phyloP scores from a whole-genome alignment of 2,329 filamentous ascomycete genomes.

The Ophiostoma perfectum region DNA sequence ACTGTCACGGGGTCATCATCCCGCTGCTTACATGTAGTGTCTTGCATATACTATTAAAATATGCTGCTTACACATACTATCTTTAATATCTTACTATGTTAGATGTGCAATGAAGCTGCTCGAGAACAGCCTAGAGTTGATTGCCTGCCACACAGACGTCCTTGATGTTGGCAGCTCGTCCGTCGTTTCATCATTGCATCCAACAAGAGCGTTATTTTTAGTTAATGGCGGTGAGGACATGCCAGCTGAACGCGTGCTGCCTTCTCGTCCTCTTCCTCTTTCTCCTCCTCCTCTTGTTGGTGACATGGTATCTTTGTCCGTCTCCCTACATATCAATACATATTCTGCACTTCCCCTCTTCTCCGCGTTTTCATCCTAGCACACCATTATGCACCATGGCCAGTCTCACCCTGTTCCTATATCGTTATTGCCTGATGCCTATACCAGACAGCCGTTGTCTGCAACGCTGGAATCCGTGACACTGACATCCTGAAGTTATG shows the following conservation, averaged over 20 bases:
- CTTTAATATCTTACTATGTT: too few relatives aligned
- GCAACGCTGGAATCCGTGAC: not conserved
- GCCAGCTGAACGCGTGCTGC: not conserved
- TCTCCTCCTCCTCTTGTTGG: not conserved
- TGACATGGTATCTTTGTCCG: not conserved
- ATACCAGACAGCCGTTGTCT: not conserved
- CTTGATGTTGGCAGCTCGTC: too few relatives aligned
- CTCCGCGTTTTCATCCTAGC: not conserved
- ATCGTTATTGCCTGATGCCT: not conserved
- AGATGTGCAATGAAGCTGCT: too few relatives aligned
- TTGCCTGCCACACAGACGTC: too few relatives aligned
- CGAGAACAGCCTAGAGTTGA: too few relatives aligned
- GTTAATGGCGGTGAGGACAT: not conserved
- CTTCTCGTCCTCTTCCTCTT: too few relatives aligned
- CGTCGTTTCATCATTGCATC: too few relatives aligned
- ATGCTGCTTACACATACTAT: too few relatives aligned
- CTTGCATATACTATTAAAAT: too few relatives aligned
- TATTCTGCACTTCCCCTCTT: not conserved
- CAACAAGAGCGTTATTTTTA: too few relatives aligned
- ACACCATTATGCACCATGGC: constrained; percentile 1
- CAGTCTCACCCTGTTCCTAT: not conserved
- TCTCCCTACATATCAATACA: not conserved
- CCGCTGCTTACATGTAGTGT: too few relatives aligned
- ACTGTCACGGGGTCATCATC: not conserved
- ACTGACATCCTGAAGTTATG: too few relatives aligned